These are phyloP conservation scores for Trichosporon sp. DNA, from an alignment of 1,284 basidiomycete species.

Conservation along the genomic window DNA sequence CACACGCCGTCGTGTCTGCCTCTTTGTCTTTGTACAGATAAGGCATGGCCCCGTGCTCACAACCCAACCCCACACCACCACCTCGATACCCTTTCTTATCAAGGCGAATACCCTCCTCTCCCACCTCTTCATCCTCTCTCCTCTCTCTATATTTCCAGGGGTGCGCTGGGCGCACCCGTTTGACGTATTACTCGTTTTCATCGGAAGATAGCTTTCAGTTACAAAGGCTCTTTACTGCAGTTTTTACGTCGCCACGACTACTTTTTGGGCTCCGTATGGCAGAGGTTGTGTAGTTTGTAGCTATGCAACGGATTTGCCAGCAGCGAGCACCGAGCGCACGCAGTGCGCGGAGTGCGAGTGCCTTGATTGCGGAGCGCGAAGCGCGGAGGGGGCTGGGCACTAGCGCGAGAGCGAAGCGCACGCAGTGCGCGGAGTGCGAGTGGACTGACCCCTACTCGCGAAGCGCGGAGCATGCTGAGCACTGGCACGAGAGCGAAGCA, in stretches of 20 bases:
- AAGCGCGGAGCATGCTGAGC: too few relatives aligned
- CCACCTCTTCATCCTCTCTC: background rate
- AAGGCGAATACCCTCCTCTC: background rate
- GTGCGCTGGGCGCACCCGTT: background rate
- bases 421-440: background rate
- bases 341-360: background rate
- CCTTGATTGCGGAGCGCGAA: background rate
- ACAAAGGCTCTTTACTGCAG: background rate
- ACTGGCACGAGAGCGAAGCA: too few relatives aligned
- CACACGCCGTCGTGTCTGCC: background rate
- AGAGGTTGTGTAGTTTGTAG: background rate
- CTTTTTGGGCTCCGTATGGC: background rate
- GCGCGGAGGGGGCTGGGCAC: background rate
- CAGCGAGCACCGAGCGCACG: background rate
- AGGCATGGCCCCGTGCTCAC: background rate
- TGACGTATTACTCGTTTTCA: background rate
- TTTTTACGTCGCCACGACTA: background rate
- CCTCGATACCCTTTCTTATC: background rate
- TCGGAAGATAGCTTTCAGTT: background rate
- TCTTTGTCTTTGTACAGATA: background rate
- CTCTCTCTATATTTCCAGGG: background rate
- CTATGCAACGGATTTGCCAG: background rate
- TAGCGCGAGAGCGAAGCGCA: background rate
- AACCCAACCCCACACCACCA: too few relatives aligned
- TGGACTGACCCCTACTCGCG: too few relatives aligned